phyloP scores from a whole-genome alignment of 2,329 filamentous ascomycete genomes.

The Aureobasidium leucospermi region DNA sequence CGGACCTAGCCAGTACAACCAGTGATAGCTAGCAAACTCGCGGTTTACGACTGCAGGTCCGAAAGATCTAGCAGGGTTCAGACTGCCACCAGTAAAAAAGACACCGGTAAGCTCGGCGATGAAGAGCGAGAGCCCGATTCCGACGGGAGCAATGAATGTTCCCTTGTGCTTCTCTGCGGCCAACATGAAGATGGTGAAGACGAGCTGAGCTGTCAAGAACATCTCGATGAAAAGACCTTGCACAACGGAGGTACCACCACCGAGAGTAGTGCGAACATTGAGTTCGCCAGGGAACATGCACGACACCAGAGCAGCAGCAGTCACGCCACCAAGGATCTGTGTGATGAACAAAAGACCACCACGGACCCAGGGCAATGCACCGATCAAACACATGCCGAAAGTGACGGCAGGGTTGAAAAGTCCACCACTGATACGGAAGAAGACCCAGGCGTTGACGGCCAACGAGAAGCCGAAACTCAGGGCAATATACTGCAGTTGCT shows the following conservation, averaged over 20 bases:
- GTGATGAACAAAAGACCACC: slow-evolving; percentile 28
- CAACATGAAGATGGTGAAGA: slow-evolving; percentile 37
- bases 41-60: slow-evolving; percentile 25
- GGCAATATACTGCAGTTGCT: slow-evolving; percentile 32
- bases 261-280: slow-evolving; percentile 29
- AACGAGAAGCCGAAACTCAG: slow-evolving; percentile 35
- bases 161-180: slow-evolving; percentile 34
- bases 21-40: slow-evolving; percentile 25
- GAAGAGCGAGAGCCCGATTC: slow-evolving; percentile 40
- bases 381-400: slow-evolving; percentile 30
- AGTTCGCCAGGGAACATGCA: slow-evolving; percentile 32
- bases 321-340: slow-evolving; percentile 33
- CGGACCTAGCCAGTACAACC: slow-evolving; percentile 29
- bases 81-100: slow-evolving; percentile 28
- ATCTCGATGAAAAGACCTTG: slow-evolving; percentile 36
- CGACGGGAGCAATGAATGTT: slow-evolving; percentile 38
- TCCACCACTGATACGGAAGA: slow-evolving; percentile 31
- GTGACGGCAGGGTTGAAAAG: slow-evolving; percentile 33
- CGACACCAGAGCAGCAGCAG: slow-evolving; percentile 28
- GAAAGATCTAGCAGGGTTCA: slow-evolving; percentile 31
- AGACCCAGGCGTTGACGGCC: slow-evolving; percentile 35
- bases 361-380: slow-evolving; percentile 29
- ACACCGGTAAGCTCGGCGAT: slow-evolving; percentile 37
- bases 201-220: slow-evolving; percentile 33
- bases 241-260: slow-evolving; percentile 28